These are phyloP conservation scores for Globisporangium mamillatum DNA, from an alignment of 352 stramenopile genomes.

Conservation along the genomic window DNA sequence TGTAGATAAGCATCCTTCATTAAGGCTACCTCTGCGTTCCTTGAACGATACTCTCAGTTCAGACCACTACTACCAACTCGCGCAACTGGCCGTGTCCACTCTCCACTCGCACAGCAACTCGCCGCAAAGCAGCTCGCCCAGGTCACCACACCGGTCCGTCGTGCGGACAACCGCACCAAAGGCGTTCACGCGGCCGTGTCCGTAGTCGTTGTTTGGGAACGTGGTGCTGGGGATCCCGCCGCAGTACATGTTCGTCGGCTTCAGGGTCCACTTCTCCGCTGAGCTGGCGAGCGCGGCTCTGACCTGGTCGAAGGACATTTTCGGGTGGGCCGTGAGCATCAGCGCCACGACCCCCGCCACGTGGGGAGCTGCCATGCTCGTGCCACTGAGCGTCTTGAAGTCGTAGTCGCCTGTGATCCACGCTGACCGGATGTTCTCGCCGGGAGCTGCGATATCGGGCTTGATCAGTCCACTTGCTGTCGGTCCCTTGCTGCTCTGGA, in stretches of 20 bases:
- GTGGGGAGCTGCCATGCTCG: constrained; percentile 20
- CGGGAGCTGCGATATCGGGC: not conserved
- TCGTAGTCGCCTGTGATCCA: not conserved
- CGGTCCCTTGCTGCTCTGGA: constrained; percentile 2
- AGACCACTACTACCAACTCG: not conserved
- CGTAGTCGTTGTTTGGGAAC: not conserved
- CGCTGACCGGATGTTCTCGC: not conserved
- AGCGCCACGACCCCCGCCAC: constrained; percentile 16
- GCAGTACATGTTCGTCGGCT: not conserved
- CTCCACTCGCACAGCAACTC: not conserved
- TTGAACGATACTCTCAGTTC: not conserved
- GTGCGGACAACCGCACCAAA: not conserved
- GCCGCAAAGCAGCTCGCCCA: not conserved
- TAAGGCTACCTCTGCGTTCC: too few species aligned
- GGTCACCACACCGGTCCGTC: not conserved
- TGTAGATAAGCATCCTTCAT: too few species aligned
- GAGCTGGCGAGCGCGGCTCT: not conserved
- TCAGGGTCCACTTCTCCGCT: not conserved
- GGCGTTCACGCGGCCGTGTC: not conserved
- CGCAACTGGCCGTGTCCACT: not conserved
- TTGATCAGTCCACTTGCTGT: not conserved
- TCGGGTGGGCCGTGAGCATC: not conserved
- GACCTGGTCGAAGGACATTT: not conserved
- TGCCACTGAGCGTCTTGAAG: constrained; percentile 11
- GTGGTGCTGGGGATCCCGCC: not conserved